Percentiles rank a stretch among this genome's conserved stretches.
Conservation (phyloP, 768 basidiomycete genomes). For the Daedaleopsis nitida region DNA sequence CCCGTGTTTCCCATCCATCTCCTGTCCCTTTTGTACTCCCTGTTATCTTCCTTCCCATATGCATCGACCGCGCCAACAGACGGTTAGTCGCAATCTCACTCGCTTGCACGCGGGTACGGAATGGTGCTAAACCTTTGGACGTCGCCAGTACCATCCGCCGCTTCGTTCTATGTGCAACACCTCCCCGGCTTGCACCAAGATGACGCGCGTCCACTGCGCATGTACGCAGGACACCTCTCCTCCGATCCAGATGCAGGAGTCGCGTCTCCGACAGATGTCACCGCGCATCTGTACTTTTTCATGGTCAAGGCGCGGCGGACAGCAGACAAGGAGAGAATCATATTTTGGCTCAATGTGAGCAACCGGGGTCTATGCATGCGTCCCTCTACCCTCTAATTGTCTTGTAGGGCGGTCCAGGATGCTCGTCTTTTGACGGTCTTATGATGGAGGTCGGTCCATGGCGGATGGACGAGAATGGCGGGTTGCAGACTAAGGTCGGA, state of each 20-base stretch:
- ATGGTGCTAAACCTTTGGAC: neutral
- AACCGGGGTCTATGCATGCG: neutral
- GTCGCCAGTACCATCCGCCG: slow-evolving; percentile 69
- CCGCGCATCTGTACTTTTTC: slow-evolving; percentile 85
- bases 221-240: slow-evolving; percentile 85
- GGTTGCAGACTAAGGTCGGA: slow-evolving; percentile 74
- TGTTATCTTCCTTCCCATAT: slow-evolving; percentile 6
- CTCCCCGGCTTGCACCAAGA: slow-evolving; percentile 81
- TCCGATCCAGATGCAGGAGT: slow-evolving; percentile 65
- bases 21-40: slow-evolving; percentile 16
- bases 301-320: slow-evolving; percentile 83
- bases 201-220: slow-evolving; percentile 66
- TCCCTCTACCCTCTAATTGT: neutral
- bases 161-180: slow-evolving; percentile 78
- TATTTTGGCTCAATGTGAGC: slow-evolving; percentile 97
- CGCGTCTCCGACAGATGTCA: slow-evolving; percentile 59
- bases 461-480: slow-evolving; percentile 71
- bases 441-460: slow-evolving; percentile 99
- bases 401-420: slow-evolving; percentile 91
- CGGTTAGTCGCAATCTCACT: slow-evolving; percentile 10
- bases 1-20: slow-evolving; percentile 13
- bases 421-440: slow-evolving; percentile 94
- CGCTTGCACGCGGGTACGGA: neutral
- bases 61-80: slow-evolving; percentile 32
- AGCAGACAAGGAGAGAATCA: slow-evolving; percentile 87